These are phyloP conservation scores for Claviceps sp. DNA, from an alignment of 2,329 filamentous ascomycete species.

Conservation along the genomic window DNA sequence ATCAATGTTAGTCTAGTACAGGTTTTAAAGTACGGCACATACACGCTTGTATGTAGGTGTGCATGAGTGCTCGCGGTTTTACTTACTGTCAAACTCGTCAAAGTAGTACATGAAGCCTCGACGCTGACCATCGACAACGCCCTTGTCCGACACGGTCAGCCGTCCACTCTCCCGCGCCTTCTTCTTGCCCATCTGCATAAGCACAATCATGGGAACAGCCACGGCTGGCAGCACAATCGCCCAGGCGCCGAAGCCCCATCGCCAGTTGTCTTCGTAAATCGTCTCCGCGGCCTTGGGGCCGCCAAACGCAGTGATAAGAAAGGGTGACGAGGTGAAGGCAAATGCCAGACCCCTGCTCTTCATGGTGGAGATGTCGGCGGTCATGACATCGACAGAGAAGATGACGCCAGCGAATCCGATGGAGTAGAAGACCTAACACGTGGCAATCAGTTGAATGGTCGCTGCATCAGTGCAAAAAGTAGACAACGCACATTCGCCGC, in stretches of 20 bases:
- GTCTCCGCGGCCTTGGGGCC: slow-evolving; percentile 21
- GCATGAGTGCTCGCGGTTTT: not conserved
- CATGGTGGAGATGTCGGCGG: slow-evolving; percentile 43
- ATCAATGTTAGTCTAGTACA: not conserved
- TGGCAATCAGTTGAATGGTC: not conserved
- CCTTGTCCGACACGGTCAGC: not conserved
- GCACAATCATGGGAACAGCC: slow-evolving; percentile 36
- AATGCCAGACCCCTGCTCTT: slow-evolving; percentile 25
- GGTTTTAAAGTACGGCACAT: too few species aligned
- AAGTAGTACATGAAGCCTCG: slow-evolving; percentile 37
- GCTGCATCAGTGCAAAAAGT: not conserved
- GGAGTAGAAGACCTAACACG: slow-evolving; percentile 43
- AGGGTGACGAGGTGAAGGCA: slow-evolving; percentile 27
- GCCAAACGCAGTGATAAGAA: slow-evolving; percentile 32
- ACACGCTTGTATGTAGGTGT: too few species aligned
- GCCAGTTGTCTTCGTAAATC: slow-evolving; percentile 19
- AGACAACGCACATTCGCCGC: slow-evolving; percentile 30
- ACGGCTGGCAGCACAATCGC: slow-evolving; percentile 44
- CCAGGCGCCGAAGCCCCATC: slow-evolving; percentile 42
- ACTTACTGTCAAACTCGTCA: slow-evolving; percentile 42
- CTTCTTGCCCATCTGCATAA: slow-evolving; percentile 39
- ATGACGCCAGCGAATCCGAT: slow-evolving; percentile 46
- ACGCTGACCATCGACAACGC: not conserved
- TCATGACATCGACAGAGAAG: slow-evolving; percentile 50
- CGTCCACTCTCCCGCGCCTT: slow-evolving; percentile 37